These are phyloP conservation scores for Plasmodium falciparum DNA, from an alignment of 169 alveolate genomes.

Conservation along the genomic window DNA sequence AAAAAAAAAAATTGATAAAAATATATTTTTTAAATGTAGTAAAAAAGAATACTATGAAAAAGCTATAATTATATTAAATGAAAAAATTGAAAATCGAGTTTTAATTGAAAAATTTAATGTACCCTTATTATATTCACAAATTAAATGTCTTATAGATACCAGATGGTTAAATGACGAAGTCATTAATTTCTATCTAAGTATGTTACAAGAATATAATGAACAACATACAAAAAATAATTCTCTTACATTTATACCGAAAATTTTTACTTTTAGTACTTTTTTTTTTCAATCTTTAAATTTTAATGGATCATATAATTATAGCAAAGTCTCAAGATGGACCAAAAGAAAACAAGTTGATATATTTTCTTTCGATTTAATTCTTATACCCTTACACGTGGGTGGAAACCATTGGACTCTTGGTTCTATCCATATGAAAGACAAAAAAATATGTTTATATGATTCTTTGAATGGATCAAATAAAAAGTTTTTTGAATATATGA, in stretches of 20 bases:
- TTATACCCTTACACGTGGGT: constrained; percentile 88
- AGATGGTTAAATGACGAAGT: constrained; percentile 92
- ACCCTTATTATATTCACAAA: constrained; percentile 43
- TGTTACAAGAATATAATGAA: constrained; percentile 89
- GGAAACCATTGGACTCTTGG: constrained; percentile 92
- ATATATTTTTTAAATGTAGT: constrained; percentile 46
- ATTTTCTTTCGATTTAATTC: constrained; percentile 84
- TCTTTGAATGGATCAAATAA: constrained; percentile 83
- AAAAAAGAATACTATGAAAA: constrained; percentile 44
- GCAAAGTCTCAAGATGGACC: constrained; percentile 90
- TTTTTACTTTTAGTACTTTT: constrained; percentile 89
- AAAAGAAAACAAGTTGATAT: constrained; percentile 87
- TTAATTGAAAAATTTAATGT: constrained; percentile 38
- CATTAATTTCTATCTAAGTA: constrained; percentile 89
- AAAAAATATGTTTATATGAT: constrained; percentile 84
- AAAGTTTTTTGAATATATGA: constrained; percentile 77
- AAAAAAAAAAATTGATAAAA: constrained; percentile 22
- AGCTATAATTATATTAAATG: constrained; percentile 31
- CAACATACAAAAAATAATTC: constrained; percentile 17
- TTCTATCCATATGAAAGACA: constrained; percentile 86
- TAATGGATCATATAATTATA: constrained; percentile 85
- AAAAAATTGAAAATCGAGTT: constrained; percentile 40
- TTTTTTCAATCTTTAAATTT: constrained; percentile 86
- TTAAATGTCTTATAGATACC: constrained; percentile 84
- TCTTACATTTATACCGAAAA: constrained; percentile 70